phyloP scores from a whole-genome alignment of 495 filamentous ascomycete genomes.

The Penicillium fimorum region DNA sequence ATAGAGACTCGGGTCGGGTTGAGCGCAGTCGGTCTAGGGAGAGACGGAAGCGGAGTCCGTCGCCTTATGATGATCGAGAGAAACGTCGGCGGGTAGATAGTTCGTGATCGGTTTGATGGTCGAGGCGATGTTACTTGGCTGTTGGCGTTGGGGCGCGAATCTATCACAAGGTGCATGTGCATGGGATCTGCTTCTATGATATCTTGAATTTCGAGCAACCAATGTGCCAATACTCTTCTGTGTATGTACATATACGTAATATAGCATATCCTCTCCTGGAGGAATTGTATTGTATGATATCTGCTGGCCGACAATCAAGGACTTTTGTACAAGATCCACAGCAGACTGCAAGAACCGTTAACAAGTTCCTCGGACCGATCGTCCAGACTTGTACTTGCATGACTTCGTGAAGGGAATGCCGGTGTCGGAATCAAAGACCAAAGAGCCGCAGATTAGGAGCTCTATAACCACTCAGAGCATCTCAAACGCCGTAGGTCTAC shows the following conservation, averaged over 20 bases:
- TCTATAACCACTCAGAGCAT: not conserved
- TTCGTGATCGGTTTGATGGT: slow-evolving; percentile 22
- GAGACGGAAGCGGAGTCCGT: slow-evolving; percentile 63
- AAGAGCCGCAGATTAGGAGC: not conserved
- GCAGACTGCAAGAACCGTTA: not conserved
- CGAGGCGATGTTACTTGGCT: not conserved
- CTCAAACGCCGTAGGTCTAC: slow-evolving; percentile 2
- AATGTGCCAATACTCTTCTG: not conserved
- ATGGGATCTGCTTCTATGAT: slow-evolving; percentile 11
- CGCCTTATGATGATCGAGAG: slow-evolving; percentile 61
- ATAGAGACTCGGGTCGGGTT: not conserved
- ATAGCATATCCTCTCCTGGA: slow-evolving; percentile 15
- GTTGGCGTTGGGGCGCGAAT: slow-evolving; percentile 29
- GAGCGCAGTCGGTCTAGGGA: slow-evolving; percentile 48
- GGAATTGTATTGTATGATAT: slow-evolving; percentile 10
- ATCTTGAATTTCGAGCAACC: slow-evolving; percentile 1
- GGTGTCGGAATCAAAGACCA: not conserved
- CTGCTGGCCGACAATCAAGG: slow-evolving; percentile 1
- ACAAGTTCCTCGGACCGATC: not conserved
- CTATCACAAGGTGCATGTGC: slow-evolving; percentile 19
- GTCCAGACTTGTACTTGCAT: slow-evolving; percentile 2
- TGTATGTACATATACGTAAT: slow-evolving; percentile 7
- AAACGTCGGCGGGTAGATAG: slow-evolving; percentile 64
- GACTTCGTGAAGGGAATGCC: not conserved
- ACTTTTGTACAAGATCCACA: slow-evolving; percentile 15